A percentile compares a stretch with the other conserved stretches of the same genome.
phyloP scores from a whole-genome alignment of 305 asterid genomes.

The Fraxinus velutina region DNA sequence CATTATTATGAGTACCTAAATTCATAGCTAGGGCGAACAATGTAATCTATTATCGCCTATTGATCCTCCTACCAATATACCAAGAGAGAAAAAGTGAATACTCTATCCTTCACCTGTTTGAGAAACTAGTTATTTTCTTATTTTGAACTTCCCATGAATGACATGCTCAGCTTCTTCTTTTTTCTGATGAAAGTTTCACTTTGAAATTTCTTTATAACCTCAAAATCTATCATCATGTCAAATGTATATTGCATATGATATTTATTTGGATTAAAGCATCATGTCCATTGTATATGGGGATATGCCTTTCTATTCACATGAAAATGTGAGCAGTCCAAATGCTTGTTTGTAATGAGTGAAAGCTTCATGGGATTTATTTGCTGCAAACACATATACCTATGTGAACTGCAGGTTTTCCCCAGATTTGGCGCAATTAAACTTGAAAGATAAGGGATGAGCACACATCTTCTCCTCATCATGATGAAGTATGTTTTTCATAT shows the following conservation, averaged over 20 bases:
- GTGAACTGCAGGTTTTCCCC: not conserved
- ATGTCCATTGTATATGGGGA: not conserved
- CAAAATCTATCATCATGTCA: not conserved
- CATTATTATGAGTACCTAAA: not conserved
- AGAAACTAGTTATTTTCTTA: not conserved
- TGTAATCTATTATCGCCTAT: conserved; percentile 33
- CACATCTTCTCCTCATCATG: conserved; percentile 58
- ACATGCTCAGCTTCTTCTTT: not conserved
- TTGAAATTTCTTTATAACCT: not conserved
- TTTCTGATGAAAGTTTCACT: not conserved
- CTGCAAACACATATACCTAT: not conserved
- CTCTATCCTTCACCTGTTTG: conserved; percentile 11
- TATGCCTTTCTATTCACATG: not conserved
- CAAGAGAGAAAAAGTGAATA: not conserved
- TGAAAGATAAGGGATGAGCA: not conserved
- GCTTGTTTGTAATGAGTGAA: not conserved
- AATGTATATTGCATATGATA: not conserved
- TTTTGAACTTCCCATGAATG: not conserved
- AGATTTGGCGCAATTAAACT: not conserved
- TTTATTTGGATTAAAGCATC: not conserved
- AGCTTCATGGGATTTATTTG: not conserved
- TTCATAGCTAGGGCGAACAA: not conserved
- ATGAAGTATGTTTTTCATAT: conserved; percentile 49
- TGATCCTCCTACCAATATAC: conserved; percentile 60
- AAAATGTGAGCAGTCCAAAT: not conserved